These are phyloP conservation scores for Rhodotorula sp. DNA, from an alignment of 1,284 basidiomycete genomes.

Conservation along the genomic window DNA sequence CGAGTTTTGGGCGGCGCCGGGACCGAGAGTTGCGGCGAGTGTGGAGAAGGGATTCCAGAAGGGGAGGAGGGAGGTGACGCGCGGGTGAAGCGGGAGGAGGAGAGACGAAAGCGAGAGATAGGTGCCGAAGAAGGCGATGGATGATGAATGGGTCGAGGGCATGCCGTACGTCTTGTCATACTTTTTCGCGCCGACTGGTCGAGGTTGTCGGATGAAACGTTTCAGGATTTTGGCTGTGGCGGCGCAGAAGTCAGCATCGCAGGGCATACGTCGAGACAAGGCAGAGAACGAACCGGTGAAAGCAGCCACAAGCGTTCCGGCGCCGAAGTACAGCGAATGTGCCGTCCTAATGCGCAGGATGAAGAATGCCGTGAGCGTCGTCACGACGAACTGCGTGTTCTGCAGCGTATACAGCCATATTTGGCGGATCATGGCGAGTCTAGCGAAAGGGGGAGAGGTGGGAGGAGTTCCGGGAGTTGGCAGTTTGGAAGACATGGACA, in stretches of 20 bases:
- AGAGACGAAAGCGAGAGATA: conserved; percentile 45
- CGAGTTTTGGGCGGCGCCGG: conserved; percentile 15
- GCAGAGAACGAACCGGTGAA: conserved; percentile 36
- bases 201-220: conserved; percentile 45
- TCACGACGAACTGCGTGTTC: conserved; percentile 46
- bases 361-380: conserved; percentile 38
- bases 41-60: conserved; percentile 20
- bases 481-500: too few relatives aligned
- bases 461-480: background rate
- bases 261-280: background rate
- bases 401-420: conserved; percentile 27
- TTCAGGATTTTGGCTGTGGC: conserved; percentile 46
- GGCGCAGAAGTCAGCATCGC: background rate
- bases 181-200: conserved; percentile 43
- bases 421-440: conserved; percentile 16
- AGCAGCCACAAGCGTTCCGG: conserved; percentile 44
- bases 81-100: conserved; percentile 42
- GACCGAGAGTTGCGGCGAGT: conserved; percentile 9
- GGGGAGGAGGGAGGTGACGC: conserved; percentile 36
- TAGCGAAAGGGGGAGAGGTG: background rate
- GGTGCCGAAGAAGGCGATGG: conserved; percentile 46
- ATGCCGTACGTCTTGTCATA: conserved; percentile 45
- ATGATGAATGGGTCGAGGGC: conserved; percentile 49
- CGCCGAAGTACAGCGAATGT: conserved; percentile 45
- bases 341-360: conserved; percentile 45